Conservation (phyloP, 345 rosid genomes). For the Hibiscus mutabilis region DNA sequence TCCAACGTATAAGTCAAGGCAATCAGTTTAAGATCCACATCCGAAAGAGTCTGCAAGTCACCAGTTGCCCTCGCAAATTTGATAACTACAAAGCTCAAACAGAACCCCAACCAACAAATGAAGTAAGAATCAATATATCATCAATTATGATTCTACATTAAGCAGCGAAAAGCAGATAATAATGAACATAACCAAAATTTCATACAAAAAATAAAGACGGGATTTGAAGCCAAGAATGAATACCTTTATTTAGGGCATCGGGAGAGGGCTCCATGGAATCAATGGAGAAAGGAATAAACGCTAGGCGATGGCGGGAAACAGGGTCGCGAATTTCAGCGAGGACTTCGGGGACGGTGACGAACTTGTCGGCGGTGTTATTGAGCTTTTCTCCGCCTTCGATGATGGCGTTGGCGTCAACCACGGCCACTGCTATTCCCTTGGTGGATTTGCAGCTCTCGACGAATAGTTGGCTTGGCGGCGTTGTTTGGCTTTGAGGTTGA, state of each 20-base stretch:
- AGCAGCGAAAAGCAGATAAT: neutral
- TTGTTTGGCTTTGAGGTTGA: constrained; percentile 6
- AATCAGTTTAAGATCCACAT: constrained; percentile 76
- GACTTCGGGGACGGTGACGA: constrained; percentile 83
- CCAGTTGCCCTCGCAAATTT: constrained; percentile 89
- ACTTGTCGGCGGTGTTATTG: constrained; percentile 49
- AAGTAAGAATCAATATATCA: neutral
- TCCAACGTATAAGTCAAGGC: constrained; percentile 80
- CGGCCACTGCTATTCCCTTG: constrained; percentile 66
- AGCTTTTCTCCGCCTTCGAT: constrained; percentile 64
- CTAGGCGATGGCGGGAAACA: constrained; percentile 75
- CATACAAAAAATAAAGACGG: neutral
- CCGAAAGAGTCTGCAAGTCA: constrained; percentile 82
- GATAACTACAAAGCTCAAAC: constrained; percentile 33
- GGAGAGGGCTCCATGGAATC: constrained; percentile 83
- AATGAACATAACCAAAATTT: neutral
- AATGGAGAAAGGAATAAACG: constrained; percentile 58
- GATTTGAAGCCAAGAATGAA: neutral
- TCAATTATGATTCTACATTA: neutral
- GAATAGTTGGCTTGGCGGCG: constrained; percentile 25
- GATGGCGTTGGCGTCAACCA: constrained; percentile 87
- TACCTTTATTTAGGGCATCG: constrained; percentile 76
- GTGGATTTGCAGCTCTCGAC: constrained; percentile 68
- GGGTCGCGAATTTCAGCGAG: constrained; percentile 83
- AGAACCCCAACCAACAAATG: neutral